Evolutionary conservation across 2,329 filamentous ascomycete species (phyloP).

Genomic region (Phoma herbarum): DNA sequence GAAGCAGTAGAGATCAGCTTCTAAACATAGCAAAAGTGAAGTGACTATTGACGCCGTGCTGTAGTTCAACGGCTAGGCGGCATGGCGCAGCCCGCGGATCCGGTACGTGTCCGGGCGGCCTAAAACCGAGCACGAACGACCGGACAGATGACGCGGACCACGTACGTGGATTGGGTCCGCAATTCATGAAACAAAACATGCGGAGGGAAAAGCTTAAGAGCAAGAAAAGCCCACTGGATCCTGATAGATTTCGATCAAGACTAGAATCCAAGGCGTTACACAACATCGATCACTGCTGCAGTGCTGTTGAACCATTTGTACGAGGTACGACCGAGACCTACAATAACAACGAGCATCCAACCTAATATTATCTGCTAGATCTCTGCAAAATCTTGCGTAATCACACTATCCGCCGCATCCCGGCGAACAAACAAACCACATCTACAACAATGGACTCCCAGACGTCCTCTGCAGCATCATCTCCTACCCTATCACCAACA

Average conservation of each 20-base stretch:
- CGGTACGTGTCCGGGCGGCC: conserved; percentile 13
- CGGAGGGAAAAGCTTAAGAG: conserved; percentile 18
- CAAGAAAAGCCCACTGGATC: conserved; percentile 13
- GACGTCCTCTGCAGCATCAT: conserved; percentile 10
- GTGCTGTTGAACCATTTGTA: neutral
- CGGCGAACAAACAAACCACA: neutral
- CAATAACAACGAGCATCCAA: neutral
- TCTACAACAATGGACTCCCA: conserved; percentile 13
- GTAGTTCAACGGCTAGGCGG: conserved; percentile 12
- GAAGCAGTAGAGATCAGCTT: neutral
- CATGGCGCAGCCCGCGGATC: conserved; percentile 16
- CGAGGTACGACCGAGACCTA: conserved; percentile 14
- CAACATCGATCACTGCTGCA: neutral
- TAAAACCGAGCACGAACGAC: conserved; percentile 13
- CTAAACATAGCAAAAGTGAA: conserved; percentile 15
- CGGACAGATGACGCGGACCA: conserved; percentile 23
- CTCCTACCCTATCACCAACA: conserved; percentile 17
- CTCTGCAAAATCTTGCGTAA: neutral
- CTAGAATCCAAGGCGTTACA: conserved; percentile 3
- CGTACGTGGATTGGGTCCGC: conserved; percentile 21
- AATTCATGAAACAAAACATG: conserved; percentile 22
- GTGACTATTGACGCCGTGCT: neutral
- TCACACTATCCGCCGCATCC: conserved; percentile 4
- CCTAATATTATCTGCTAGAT: conserved; percentile 6
- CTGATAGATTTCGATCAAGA: conserved; percentile 11